Conservation (phyloP, 148 eudicot genomes). For the Nyssa sinensis region DNA sequence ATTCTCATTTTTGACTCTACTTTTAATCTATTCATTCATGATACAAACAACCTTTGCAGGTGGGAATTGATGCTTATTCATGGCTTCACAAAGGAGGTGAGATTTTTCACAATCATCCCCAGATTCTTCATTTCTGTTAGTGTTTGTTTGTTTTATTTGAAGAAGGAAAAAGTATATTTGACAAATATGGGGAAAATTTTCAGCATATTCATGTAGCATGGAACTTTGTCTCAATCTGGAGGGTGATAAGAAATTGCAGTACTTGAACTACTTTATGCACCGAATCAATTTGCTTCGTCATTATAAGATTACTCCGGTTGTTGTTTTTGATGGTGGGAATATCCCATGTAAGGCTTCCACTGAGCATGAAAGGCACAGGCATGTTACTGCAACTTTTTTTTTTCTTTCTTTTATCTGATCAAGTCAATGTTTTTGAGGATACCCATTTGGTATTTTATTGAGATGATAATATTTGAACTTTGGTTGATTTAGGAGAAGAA, state of each 20-base stretch:
- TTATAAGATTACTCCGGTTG: conserved; percentile 70
- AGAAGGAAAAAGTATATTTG: neutral
- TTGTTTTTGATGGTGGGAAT: conserved; percentile 80
- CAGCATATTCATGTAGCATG: conserved; percentile 94
- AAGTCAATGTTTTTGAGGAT: neutral
- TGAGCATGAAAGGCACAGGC: conserved; percentile 69
- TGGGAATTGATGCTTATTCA: conserved; percentile 89
- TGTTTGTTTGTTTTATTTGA: neutral
- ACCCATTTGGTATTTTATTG: neutral
- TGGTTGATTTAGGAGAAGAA: conserved; percentile 47
- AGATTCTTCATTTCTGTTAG: neutral
- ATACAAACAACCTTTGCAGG: conserved; percentile 29
- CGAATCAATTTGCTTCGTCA: conserved; percentile 67
- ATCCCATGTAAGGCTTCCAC: conserved; percentile 71
- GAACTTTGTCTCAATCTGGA: conserved; percentile 60
- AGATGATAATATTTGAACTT: neutral
- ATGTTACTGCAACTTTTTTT: conserved; percentile 11
- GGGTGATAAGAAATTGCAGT: conserved; percentile 74
- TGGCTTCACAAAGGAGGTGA: conserved; percentile 96
- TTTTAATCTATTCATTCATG: neutral
- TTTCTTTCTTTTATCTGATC: too few species aligned
- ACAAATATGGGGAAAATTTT: conserved; percentile 6
- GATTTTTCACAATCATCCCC: neutral
- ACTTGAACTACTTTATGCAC: conserved; percentile 75
- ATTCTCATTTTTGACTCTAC: neutral